Conservation (phyloP, 1,139 yeast genomes). For the Pichia sp. region DNA sequence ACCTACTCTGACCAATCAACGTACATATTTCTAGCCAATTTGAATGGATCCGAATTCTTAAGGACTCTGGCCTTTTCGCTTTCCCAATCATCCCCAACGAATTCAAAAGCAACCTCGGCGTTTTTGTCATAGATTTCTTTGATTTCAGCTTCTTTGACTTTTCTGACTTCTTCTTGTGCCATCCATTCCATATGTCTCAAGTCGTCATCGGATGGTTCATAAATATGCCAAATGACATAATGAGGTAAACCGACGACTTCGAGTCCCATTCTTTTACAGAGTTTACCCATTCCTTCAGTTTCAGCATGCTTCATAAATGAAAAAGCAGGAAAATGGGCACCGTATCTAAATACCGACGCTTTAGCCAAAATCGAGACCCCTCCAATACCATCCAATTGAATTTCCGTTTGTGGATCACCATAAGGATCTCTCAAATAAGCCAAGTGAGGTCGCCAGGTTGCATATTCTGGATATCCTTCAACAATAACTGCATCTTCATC, state of each 20-base stretch:
- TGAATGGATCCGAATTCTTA: slow-evolving; percentile 60
- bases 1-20: slow-evolving; percentile 49
- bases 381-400: slow-evolving; percentile 81
- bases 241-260: slow-evolving; percentile 83
- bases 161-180: slow-evolving; percentile 84
- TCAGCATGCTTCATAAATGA: slow-evolving; percentile 87
- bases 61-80: slow-evolving; percentile 57
- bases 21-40: slow-evolving; percentile 34
- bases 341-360: slow-evolving; percentile 73
- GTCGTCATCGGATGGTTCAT: slow-evolving; percentile 90
- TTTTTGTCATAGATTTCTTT: slow-evolving; percentile 63
- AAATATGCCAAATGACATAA: slow-evolving; percentile 82
- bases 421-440: slow-evolving; percentile 63
- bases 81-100: slow-evolving; percentile 61
- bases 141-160: slow-evolving; percentile 50
- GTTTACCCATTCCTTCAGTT: slow-evolving; percentile 86
- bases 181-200: slow-evolving; percentile 93
- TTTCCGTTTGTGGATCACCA: slow-evolving; percentile 58
- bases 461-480: slow-evolving; percentile 84
- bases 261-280: slow-evolving; percentile 76
- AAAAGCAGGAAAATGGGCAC: slow-evolving; percentile 84
- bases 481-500: slow-evolving; percentile 83
- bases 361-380: slow-evolving; percentile 82
- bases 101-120: slow-evolving; percentile 72
- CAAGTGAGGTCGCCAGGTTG: slow-evolving; percentile 79